Conservation (phyloP, 1,284 basidiomycete genomes). For the Agroathelia rolfsii region DNA sequence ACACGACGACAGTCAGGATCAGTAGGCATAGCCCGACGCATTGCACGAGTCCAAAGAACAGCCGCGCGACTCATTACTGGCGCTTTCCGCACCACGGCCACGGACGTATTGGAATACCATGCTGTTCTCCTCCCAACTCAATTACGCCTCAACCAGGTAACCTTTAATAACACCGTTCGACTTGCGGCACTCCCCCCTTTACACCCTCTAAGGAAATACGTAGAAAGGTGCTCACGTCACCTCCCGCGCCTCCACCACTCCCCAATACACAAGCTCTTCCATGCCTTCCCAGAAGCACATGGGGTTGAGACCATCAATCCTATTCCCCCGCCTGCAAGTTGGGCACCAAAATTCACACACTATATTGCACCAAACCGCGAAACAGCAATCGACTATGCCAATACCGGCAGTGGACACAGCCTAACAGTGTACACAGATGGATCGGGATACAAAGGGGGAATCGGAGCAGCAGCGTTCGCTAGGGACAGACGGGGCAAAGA, state of each 20-base stretch:
- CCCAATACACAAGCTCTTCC: constrained; percentile 11
- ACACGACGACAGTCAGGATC: constrained; percentile 7
- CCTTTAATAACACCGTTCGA: constrained; percentile 6
- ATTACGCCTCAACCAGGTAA: constrained; percentile 8
- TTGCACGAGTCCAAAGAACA: constrained; percentile 7
- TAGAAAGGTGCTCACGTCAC: constrained; percentile 4
- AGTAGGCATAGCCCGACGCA: constrained; percentile 8
- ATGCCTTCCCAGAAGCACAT: constrained; percentile 11
- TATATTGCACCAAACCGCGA: constrained; percentile 4
- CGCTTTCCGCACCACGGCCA: constrained; percentile 10
- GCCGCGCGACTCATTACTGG: constrained; percentile 13
- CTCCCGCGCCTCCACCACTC: constrained; percentile 7
- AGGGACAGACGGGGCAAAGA: too few species aligned
- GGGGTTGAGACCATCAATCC: constrained; percentile 12
- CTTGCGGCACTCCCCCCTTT: constrained; percentile 9
- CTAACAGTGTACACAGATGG: constrained; percentile 22
- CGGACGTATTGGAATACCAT: constrained; percentile 10
- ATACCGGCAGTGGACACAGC: constrained; percentile 9
- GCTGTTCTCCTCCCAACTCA: constrained; percentile 10
- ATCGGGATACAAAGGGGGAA: constrained; percentile 16
- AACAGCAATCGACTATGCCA: constrained; percentile 5
- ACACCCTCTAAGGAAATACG: constrained; percentile 8
- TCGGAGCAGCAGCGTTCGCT: constrained; percentile 21
- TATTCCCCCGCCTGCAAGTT: not conserved
- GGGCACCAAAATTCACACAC: constrained; percentile 2